Conservation (phyloP, 441 rosid species). For the Bruguiera hainesii region DNA sequence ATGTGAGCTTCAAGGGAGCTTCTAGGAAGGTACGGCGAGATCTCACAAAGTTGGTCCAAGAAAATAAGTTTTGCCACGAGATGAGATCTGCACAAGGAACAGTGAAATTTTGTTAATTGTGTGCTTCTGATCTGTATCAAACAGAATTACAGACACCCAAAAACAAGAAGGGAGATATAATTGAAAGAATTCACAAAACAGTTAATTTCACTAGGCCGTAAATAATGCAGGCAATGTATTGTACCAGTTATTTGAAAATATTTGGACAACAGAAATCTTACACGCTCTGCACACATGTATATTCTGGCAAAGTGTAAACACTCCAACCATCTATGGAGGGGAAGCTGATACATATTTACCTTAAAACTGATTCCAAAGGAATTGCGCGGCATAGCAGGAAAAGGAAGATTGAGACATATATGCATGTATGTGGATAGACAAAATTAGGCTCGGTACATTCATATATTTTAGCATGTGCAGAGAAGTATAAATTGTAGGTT, state of each 20-base stretch:
- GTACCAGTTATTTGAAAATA: too few species aligned
- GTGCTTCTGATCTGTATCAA: not conserved
- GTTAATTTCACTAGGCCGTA: too few species aligned
- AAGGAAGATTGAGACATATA: not conserved
- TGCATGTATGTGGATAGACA: not conserved
- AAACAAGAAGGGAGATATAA: too few species aligned
- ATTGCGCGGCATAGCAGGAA: not conserved
- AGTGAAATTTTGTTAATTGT: not conserved
- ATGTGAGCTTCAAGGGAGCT: conserved; percentile 82
- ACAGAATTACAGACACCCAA: too few species aligned
- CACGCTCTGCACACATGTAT: too few species aligned
- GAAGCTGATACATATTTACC: too few species aligned
- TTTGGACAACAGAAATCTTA: too few species aligned
- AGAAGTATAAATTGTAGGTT: not conserved
- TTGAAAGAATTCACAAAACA: too few species aligned
- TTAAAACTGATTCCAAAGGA: not conserved
- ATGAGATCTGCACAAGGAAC: conserved; percentile 55
- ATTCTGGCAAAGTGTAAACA: too few species aligned
- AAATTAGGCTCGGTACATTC: not conserved
- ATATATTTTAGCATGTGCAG: too few species aligned
- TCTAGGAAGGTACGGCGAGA: conserved; percentile 88
- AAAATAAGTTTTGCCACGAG: conserved; percentile 91
- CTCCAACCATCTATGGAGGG: too few species aligned
- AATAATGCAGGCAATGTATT: too few species aligned
- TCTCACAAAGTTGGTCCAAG: conserved; percentile 94